Conservation (phyloP, 306 rosid genomes). For the Dryas drummondii region DNA sequence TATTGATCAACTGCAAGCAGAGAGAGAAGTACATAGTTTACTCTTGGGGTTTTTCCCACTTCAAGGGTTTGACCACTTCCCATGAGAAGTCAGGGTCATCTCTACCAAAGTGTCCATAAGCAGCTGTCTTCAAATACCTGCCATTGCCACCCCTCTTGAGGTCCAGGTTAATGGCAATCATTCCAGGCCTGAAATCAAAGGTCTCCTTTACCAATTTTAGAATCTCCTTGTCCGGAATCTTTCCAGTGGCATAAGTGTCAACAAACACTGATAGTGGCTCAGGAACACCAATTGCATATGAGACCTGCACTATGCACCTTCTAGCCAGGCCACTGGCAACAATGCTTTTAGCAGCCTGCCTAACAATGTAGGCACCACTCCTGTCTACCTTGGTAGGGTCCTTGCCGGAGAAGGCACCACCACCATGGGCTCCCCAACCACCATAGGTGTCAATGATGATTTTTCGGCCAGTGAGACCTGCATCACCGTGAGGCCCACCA, state of each 20-base stretch:
- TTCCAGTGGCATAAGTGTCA: conserved; percentile 54
- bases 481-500: conserved; percentile 74
- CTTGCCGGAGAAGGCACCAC: conserved; percentile 69
- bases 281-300: conserved; percentile 66
- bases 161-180: conserved; percentile 56
- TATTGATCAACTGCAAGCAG: conserved; percentile 20
- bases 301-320: conserved; percentile 65
- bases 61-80: conserved; percentile 63
- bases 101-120: conserved; percentile 72
- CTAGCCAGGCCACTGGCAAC: conserved; percentile 62
- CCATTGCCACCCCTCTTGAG: conserved; percentile 61
- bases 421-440: conserved; percentile 81
- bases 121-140: conserved; percentile 67
- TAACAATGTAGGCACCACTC: conserved; percentile 63
- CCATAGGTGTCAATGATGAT: conserved; percentile 65
- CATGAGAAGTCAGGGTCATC: conserved; percentile 63
- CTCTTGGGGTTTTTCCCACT: conserved; percentile 50
- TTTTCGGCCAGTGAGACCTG: conserved; percentile 62
- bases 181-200: conserved; percentile 70
- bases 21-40: conserved; percentile 8
- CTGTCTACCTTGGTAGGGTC: conserved; percentile 69
- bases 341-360: conserved; percentile 72
- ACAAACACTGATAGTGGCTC: conserved; percentile 62
- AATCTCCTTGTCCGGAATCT: conserved; percentile 64
- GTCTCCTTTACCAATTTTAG: conserved; percentile 55